These are phyloP conservation scores for Aureobasidium sp. DNA, from an alignment of 2,329 filamentous ascomycete species.

Conservation along the genomic window DNA sequence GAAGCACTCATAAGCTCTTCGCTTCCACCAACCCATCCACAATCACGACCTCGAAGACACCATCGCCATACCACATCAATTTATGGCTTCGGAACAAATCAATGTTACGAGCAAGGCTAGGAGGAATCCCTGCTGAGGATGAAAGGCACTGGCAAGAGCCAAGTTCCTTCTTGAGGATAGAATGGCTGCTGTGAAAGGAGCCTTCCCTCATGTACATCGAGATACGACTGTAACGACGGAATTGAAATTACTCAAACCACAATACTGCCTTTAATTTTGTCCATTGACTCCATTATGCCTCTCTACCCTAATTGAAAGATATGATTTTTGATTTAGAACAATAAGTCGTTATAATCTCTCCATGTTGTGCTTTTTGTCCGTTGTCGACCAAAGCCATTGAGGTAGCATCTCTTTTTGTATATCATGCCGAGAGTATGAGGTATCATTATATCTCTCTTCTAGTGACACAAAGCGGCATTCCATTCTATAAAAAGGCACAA, in stretches of 20 bases:
- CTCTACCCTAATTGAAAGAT: not conserved
- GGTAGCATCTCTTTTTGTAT: too few relatives aligned
- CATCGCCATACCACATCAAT: not conserved
- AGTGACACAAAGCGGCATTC: too few relatives aligned
- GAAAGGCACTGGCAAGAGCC: not conserved
- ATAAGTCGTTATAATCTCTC: too few relatives aligned
- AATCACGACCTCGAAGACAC: not conserved
- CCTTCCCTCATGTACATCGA: not conserved
- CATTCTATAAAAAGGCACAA: too few relatives aligned
- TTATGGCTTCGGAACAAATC: not conserved
- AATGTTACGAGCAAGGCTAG: not conserved
- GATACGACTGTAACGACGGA: slow-evolving; percentile 2
- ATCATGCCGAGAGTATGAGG: too few relatives aligned
- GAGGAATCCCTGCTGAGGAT: not conserved
- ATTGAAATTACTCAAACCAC: not conserved
- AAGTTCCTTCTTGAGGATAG: too few relatives aligned
- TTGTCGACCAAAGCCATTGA: too few relatives aligned
- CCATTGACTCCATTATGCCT: not conserved
- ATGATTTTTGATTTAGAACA: not conserved
- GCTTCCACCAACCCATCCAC: not conserved
- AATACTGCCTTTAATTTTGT: not conserved
- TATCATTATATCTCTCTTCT: too few relatives aligned
- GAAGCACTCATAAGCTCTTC: slow-evolving; percentile 29
- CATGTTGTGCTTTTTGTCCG: too few relatives aligned
- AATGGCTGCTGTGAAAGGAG: not conserved